Base-by-base conservation (phyloP, 2,329 filamentous ascomycete species). In the Monosporascus sp. region DNA sequence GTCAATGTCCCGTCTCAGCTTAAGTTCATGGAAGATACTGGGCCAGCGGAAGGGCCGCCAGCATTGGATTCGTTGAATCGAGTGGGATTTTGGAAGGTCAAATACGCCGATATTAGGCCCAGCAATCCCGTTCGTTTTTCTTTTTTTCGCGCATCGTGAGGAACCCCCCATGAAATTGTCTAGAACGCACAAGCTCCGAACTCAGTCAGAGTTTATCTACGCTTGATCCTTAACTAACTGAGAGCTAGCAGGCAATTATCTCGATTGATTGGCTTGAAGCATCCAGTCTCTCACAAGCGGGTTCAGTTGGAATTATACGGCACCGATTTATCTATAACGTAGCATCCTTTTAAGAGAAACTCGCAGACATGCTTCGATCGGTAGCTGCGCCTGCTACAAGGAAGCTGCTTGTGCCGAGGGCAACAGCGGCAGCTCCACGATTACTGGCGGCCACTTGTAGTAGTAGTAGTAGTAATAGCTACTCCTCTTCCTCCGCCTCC, bases 391-490 rank as follows among this genome's bases (percentile, higher is more conserved):
- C 64, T 61, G 65, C 55, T 48, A 53, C 65, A 58, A 65, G 63
- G 54, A 61, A 56, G 51, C 50, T 68, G 43, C 59, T 65, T 62
- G 61, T 38, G 31, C 31, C 28, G 37, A 49, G 65, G 63, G 68
- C 69, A 67, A 70, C 68, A 67, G 70, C 67, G 63, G 54, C 61
- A 55, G 61, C 61, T 64, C 63, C 67, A 50, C 63, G 68, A 49
- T 50, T 63, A 49, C 54, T 68, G 59, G 65, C 63, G 43, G 24
- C 43, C 70, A 72, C 69, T 68, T 72, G 70, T 63, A 60, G 60
- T 7, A 3, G 24, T 28, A 35, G 11, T 35, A 35, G 31, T 14
- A 14, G 31, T 35, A 24, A 7, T 24, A 35, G 31, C 31, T 58
- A 57, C 61, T 58, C 59, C 62, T 63, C 57, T 47, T 56, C 59